phyloP scores from a whole-genome alignment of 306 rosid genomes.

The Mimosa bimucronata region DNA sequence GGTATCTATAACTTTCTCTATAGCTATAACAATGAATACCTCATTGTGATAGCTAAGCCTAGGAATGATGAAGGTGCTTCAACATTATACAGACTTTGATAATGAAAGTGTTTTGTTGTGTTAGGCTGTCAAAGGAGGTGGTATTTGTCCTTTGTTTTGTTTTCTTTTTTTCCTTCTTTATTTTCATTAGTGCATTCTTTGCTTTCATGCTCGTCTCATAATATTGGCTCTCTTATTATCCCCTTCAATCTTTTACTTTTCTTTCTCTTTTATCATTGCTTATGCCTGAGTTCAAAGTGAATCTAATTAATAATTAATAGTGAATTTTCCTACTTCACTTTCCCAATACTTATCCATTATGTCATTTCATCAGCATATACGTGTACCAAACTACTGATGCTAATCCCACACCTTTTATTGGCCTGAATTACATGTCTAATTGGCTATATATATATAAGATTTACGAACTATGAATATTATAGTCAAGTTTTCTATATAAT shows the following conservation, averaged over 20 bases:
- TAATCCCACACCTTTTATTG: neutral
- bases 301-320: neutral
- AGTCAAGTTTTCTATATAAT: too few species aligned
- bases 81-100: neutral
- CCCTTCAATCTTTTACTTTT: neutral
- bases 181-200: conserved; percentile 39
- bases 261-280: neutral
- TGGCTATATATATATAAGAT: too few species aligned
- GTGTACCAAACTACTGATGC: neutral
- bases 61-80: conserved; percentile 13
- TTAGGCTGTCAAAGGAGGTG: conserved; percentile 39
- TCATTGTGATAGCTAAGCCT: neutral
- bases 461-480: too few species aligned
- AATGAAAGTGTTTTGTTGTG: neutral
- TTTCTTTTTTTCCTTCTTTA: neutral
- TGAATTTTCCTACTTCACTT: neutral
- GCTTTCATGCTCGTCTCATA: conserved; percentile 1
- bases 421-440: too few species aligned
- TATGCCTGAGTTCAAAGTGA: neutral
- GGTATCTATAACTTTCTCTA: neutral
- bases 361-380: neutral
- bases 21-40: neutral
- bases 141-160: conserved; percentile 24
- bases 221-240: neutral
- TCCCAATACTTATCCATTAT: neutral